Evolutionary conservation across 106 monocot species (phyloP).

Genomic region (Phalaenopsis aphrodite): DNA sequence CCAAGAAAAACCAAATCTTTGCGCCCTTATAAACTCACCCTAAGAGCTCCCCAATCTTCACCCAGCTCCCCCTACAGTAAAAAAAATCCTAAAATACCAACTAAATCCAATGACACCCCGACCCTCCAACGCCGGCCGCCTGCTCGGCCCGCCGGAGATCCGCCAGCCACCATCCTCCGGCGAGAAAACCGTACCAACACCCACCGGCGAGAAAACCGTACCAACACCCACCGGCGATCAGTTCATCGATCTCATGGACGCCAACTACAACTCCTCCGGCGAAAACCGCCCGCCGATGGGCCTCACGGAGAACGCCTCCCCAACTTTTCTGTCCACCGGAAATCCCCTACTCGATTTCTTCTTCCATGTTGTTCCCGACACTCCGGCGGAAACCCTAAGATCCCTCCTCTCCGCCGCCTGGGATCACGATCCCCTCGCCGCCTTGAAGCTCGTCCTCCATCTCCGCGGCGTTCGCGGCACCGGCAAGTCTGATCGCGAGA

Average conservation of each 20-base stretch:
- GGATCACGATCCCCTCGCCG: slow-evolving; percentile 20
- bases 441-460: slow-evolving; percentile 39
- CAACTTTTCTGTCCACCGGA: slow-evolving; percentile 38
- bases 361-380: slow-evolving; percentile 36
- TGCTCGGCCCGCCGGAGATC: not conserved
- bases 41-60: not conserved
- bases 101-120: not conserved
- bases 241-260: not conserved
- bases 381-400: slow-evolving; percentile 7
- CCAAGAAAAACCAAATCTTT: not conserved
- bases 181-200: too few relatives aligned
- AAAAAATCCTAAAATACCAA: not conserved
- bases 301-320: slow-evolving; percentile 38
- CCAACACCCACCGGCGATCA: not conserved
- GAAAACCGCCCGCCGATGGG: slow-evolving; percentile 14
- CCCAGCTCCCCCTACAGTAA: not conserved
- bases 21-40: not conserved
- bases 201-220: not conserved
- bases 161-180: not conserved
- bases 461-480: slow-evolving; percentile 40
- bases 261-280: not conserved
- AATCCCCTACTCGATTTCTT: slow-evolving; percentile 50
- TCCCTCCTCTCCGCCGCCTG: slow-evolving; percentile 26
- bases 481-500: slow-evolving; percentile 33
- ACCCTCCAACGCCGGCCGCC: not conserved